Evolutionary conservation across 2,329 filamentous ascomycete genomes (phyloP).

Genomic region (Ambrosiella cleistominuta): DNA sequence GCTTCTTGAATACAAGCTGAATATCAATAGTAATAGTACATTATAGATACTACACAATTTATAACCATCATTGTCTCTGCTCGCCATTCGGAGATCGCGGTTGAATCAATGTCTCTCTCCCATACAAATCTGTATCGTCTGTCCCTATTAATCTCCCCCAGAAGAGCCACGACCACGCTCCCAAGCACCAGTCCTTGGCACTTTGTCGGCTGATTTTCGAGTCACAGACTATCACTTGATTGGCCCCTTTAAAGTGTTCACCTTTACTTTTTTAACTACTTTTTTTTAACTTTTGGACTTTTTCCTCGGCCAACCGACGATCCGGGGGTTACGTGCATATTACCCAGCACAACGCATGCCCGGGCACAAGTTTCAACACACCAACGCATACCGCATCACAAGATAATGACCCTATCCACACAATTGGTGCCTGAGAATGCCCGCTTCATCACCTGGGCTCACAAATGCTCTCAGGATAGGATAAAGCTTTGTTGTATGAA

Average conservation of each 20-base stretch:
- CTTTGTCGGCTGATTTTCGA: background rate
- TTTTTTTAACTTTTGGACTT: no score
- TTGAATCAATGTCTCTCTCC: background rate
- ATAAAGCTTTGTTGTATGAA: background rate
- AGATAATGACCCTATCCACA: background rate
- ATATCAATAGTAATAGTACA: no score
- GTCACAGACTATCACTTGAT: background rate
- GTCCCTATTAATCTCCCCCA: background rate
- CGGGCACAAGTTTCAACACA: slow-evolving; percentile 1
- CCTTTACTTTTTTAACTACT: background rate
- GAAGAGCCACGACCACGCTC: background rate
- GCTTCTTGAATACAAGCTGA: no score
- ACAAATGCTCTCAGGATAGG: no score
- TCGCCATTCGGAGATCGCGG: background rate
- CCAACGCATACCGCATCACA: background rate
- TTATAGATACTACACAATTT: background rate
- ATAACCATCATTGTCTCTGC: background rate
- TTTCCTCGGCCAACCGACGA: background rate
- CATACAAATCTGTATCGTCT: background rate
- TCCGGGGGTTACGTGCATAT: background rate
- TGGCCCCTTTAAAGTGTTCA: background rate
- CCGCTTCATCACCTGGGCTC: no score
- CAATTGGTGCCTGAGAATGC: background rate
- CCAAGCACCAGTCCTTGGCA: background rate
- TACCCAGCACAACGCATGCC: background rate